A percentile compares a stretch with the other conserved stretches of the same genome.
Evolutionary conservation across 805 yeast species (phyloP).

Genomic region (Yarrowia bubula): DNA sequence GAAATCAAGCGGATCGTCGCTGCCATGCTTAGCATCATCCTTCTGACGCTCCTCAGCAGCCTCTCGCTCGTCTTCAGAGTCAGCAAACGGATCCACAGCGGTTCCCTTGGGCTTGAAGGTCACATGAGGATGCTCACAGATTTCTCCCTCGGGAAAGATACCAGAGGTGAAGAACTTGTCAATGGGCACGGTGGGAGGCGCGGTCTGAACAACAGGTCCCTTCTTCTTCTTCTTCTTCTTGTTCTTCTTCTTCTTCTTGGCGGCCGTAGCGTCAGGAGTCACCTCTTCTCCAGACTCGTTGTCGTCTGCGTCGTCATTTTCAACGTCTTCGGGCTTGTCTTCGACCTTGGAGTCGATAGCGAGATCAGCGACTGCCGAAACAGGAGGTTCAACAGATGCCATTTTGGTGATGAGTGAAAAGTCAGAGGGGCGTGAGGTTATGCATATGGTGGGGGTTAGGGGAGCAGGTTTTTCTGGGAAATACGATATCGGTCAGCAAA

Average conservation of each 20-base stretch:
- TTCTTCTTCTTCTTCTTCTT: constrained; percentile 48
- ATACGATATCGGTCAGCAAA: too few relatives aligned
- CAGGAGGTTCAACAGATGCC: neutral
- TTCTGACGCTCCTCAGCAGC: constrained; percentile 20
- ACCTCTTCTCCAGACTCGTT: constrained; percentile 42
- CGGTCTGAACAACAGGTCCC: constrained; percentile 48
- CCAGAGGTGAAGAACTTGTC: constrained; percentile 67
- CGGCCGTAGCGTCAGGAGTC: too few relatives aligned
- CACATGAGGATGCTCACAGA: constrained; percentile 23
- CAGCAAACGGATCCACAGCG: constrained; percentile 20
- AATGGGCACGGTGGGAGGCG: constrained; percentile 58
- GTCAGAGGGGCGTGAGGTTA: neutral
- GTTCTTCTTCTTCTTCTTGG: constrained; percentile 52
- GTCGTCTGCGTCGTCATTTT: constrained; percentile 38
- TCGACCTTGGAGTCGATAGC: constrained; percentile 24
- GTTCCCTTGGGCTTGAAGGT: constrained; percentile 26
- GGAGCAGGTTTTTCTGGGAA: neutral
- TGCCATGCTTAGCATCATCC: constrained; percentile 35
- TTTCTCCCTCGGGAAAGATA: constrained; percentile 78
- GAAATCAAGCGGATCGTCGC: constrained; percentile 72
- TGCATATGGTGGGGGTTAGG: neutral
- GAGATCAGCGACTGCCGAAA: constrained; percentile 28
- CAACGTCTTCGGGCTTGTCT: constrained; percentile 35
- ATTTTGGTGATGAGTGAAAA: neutral
- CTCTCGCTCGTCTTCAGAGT: constrained; percentile 20